Percentiles rank a stretch among this genome's conserved stretches.
Evolutionary conservation across 2,329 filamentous ascomycete genomes (phyloP).

Genomic region (Xylaria arbuscula): DNA sequence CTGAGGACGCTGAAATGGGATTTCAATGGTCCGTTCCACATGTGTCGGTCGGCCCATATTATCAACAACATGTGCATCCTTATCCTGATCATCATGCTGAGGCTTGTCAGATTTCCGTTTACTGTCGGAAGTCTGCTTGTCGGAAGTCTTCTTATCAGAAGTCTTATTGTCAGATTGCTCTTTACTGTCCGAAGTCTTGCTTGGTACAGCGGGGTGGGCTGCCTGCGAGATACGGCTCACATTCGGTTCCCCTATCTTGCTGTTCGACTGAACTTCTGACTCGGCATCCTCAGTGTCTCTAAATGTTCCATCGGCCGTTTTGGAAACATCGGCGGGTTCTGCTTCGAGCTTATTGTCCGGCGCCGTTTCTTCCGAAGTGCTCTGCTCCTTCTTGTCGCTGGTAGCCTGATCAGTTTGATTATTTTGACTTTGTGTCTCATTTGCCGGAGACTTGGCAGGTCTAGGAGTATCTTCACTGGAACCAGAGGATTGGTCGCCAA

Average conservation of each 20-base stretch:
- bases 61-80: constrained; percentile 38
- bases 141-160: too few species aligned
- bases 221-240: constrained; percentile 39
- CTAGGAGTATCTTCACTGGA: constrained; percentile 25
- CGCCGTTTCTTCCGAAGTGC: neutral
- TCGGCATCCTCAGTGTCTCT: constrained; percentile 18
- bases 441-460: constrained; percentile 19
- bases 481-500: constrained; percentile 31
- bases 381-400: neutral
- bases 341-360: neutral
- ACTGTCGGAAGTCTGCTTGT: constrained; percentile 3
- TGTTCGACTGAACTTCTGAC: constrained; percentile 27
- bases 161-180: neutral
- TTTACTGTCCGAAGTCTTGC: neutral
- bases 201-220: constrained; percentile 33
- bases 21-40: constrained; percentile 49
- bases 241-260: constrained; percentile 40
- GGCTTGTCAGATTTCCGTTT: neutral
- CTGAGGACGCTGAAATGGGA: constrained; percentile 47
- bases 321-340: constrained; percentile 39
- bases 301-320: constrained; percentile 39
- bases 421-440: constrained; percentile 5
- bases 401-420: neutral
- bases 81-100: constrained; percentile 8
- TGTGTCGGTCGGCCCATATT: constrained; percentile 50